Conservation (phyloP, 192 early-diverging fungal species). For the Chytriomyces hyalinus region DNA sequence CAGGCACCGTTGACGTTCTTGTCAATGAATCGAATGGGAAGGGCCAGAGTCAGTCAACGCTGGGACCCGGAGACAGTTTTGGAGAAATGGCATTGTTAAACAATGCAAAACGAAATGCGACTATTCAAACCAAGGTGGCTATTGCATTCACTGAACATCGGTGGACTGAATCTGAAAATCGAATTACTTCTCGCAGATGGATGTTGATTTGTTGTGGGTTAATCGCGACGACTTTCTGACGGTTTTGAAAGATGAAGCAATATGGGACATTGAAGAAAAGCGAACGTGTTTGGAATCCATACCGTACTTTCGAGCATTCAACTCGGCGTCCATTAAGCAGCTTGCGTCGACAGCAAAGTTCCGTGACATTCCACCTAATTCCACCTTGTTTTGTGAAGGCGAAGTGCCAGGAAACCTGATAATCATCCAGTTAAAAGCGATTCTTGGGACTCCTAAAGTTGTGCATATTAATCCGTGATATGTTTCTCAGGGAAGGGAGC, state of each 20-base stretch:
- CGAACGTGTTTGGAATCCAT: constrained; percentile 14
- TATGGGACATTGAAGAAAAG: constrained; percentile 30
- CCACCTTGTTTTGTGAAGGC: constrained; percentile 23
- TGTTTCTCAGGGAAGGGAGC: constrained; percentile 20
- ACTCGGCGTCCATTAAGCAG: neutral
- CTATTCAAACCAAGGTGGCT: constrained; percentile 18
- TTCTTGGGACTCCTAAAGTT: neutral
- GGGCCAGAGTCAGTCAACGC: neutral
- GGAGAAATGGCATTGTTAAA: constrained; percentile 36
- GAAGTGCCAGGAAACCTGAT: constrained; percentile 13
- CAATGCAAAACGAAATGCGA: constrained; percentile 26
- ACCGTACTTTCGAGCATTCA: constrained; percentile 16
- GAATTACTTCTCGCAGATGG: neutral
- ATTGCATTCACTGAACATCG: neutral
- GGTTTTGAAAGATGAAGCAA: constrained; percentile 27
- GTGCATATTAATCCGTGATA: neutral
- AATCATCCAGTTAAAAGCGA: constrained; percentile 12
- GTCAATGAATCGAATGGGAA: neutral
- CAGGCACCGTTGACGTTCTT: constrained; percentile 30
- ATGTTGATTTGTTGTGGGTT: constrained; percentile 26
- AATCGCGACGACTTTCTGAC: constrained; percentile 29
- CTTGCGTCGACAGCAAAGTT: constrained; percentile 22
- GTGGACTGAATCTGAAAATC: neutral
- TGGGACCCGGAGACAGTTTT: constrained; percentile 26
- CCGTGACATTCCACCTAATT: constrained; percentile 30